These are phyloP conservation scores for Cucumis hystrix DNA, from an alignment of 306 rosid genomes.

Conservation along the genomic window DNA sequence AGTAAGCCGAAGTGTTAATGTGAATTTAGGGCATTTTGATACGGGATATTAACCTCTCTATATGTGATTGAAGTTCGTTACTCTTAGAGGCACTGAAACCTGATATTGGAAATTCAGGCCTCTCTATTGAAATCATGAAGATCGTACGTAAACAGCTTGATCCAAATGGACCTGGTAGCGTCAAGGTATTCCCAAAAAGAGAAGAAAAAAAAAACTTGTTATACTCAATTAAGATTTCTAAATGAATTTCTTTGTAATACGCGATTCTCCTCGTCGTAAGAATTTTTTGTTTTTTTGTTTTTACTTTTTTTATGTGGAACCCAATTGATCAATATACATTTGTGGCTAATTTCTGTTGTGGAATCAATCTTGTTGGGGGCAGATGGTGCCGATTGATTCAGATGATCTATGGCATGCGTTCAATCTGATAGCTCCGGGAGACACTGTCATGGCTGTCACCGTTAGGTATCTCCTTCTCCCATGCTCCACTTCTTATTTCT, in stretches of 20 bases:
- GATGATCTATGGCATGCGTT: slow-evolving; percentile 89
- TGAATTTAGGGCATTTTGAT: neutral
- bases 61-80: neutral
- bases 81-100: neutral
- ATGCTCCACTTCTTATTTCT: neutral
- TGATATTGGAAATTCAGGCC: neutral
- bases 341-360: slow-evolving; percentile 7
- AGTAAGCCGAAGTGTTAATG: neutral
- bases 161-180: slow-evolving; percentile 77
- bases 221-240: neutral
- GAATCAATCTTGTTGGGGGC: neutral
- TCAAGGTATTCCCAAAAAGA: slow-evolving; percentile 40
- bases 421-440: slow-evolving; percentile 85
- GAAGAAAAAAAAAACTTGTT: neutral
- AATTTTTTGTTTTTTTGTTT: no score
- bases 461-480: slow-evolving; percentile 38
- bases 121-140: slow-evolving; percentile 26
- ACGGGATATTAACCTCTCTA: neutral
- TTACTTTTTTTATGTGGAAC: neutral
- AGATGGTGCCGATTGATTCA: slow-evolving; percentile 89
- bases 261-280: neutral
- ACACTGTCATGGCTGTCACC: slow-evolving; percentile 70
- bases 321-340: neutral
- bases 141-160: slow-evolving; percentile 63
- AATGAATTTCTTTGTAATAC: neutral